Percentiles rank a stretch among this genome's conserved stretches.
phyloP scores from a whole-genome alignment of 192 early-diverging fungal genomes.

The Coemansia sp. region DNA sequence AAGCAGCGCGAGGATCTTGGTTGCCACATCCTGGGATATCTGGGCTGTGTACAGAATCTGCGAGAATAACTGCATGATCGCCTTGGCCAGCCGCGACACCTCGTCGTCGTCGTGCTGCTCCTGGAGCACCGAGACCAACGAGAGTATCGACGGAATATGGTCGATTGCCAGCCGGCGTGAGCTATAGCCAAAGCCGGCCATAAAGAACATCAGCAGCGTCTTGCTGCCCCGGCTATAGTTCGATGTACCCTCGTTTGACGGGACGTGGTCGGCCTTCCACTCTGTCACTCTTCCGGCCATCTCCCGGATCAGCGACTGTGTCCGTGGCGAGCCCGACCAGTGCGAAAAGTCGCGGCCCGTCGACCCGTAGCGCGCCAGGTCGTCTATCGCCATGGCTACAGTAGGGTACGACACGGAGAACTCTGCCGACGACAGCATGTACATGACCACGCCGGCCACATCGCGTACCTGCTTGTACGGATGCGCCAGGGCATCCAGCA shows the following conservation, averaged over 20 bases:
- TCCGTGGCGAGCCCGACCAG: constrained; percentile 30
- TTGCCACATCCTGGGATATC: constrained; percentile 20
- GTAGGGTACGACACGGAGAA: constrained; percentile 55
- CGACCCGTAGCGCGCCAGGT: constrained; percentile 31
- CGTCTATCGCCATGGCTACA: constrained; percentile 41
- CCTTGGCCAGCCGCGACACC: constrained; percentile 20
- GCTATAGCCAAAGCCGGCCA: constrained; percentile 22
- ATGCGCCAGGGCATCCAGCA: constrained; percentile 54
- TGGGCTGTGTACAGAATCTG: constrained; percentile 34
- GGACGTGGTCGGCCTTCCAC: constrained; percentile 38
- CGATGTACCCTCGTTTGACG: constrained; percentile 41
- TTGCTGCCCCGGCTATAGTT: constrained; percentile 47
- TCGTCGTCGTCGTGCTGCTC: constrained; percentile 47
- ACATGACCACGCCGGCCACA: constrained; percentile 64
- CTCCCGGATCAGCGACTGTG: constrained; percentile 16
- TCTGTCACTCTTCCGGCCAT: constrained; percentile 15
- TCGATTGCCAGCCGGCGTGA: constrained; percentile 25
- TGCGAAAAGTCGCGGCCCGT: constrained; percentile 45
- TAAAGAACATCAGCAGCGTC: constrained; percentile 28
- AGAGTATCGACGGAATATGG: constrained; percentile 22
- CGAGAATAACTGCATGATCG: constrained; percentile 26
- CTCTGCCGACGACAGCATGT: constrained; percentile 56
- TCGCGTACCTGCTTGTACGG: constrained; percentile 92
- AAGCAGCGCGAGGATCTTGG: constrained; percentile 28
- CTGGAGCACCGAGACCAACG: constrained; percentile 29